Evolutionary conservation across 225 moss, liverwort and hornwort species (phyloP), one percentile per base, ranked within the genome.

Genomic region (Pseudoscleropodium purum): DNA sequence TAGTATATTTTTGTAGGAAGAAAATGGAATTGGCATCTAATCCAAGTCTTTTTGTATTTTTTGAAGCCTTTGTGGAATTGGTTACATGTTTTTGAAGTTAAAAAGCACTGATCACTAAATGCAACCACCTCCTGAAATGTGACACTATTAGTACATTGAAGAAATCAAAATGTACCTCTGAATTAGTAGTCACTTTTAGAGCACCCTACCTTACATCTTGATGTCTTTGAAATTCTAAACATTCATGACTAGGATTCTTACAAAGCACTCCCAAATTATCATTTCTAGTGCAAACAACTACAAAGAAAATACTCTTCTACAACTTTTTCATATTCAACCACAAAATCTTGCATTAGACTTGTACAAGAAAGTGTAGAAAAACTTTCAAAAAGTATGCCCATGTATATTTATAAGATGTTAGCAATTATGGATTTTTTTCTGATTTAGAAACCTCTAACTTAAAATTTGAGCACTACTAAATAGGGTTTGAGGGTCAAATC

Each of bases 301-400:
- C 2, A 75, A 47, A 30, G 47, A 47, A 75, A 75, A 75, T 3
- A 18, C 30, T 0, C 5, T 26, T 3, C 1, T 26, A 41, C 5
- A 41, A 41, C 41, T 26, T 72, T 27, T 43, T 27, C 2, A 16
- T 29, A 43, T 43, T 6, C 10, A 43, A 30, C 1, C 0, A 0
- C 33, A 20, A 33, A 20, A 29, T 20, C 31, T 8, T 33, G 12
- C 7, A 75, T 7, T 20, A 18, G 20, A 75, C 7, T 2, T 7
- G 2, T 49, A 1, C 19, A 18, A 75, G 19, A 75, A 49, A 33
- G 13, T 33, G 7, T 19, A 33, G 33, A 20, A 47, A 31, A 17
- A 4, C 1, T 8, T 31, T 75, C 1, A 11, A 0, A 10, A 18
- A 11, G 0, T 6, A 20, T 51, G 13, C 21, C 8, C 2, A 21